Conservation (phyloP, 257 asterid genomes). For the Echium plantagineum region DNA sequence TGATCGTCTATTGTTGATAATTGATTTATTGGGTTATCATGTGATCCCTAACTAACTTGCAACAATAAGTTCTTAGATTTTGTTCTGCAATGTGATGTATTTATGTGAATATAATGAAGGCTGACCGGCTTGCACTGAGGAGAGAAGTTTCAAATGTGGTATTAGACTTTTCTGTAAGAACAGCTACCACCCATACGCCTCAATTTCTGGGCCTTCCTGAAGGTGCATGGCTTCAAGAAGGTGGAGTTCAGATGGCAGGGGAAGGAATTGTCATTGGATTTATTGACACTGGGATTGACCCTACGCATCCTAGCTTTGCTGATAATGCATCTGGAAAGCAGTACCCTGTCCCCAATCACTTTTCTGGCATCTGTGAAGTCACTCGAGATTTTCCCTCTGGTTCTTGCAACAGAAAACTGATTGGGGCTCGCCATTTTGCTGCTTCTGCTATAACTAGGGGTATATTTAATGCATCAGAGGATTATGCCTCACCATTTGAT, state of each 20-base stretch:
- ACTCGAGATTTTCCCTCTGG: slow-evolving; percentile 94
- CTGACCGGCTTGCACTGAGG: slow-evolving; percentile 61
- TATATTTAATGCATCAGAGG: slow-evolving; percentile 88
- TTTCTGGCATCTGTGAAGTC: slow-evolving; percentile 92
- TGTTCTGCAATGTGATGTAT: neutral
- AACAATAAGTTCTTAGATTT: neutral
- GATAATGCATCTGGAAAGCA: slow-evolving; percentile 49
- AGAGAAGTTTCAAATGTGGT: slow-evolving; percentile 69
- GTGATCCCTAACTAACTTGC: neutral
- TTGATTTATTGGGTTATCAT: neutral
- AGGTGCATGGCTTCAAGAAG: slow-evolving; percentile 95
- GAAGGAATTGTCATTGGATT: slow-evolving; percentile 92
- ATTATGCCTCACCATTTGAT: slow-evolving; percentile 91
- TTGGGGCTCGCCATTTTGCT: slow-evolving; percentile 98
- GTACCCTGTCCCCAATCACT: slow-evolving; percentile 76
- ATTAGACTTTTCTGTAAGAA: slow-evolving; percentile 75
- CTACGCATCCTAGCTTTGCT: slow-evolving; percentile 83
- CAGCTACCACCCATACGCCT: slow-evolving; percentile 93
- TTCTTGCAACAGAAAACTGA: slow-evolving; percentile 91
- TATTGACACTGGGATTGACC: slow-evolving; percentile 93
- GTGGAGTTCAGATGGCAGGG: slow-evolving; percentile 87
- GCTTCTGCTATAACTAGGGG: slow-evolving; percentile 98
- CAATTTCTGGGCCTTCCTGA: slow-evolving; percentile 89
- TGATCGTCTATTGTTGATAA: too few species aligned
- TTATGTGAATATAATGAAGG: slow-evolving; percentile 34